Conservation (phyloP, 805 yeast species). For the Kazachstania taianensis region DNA sequence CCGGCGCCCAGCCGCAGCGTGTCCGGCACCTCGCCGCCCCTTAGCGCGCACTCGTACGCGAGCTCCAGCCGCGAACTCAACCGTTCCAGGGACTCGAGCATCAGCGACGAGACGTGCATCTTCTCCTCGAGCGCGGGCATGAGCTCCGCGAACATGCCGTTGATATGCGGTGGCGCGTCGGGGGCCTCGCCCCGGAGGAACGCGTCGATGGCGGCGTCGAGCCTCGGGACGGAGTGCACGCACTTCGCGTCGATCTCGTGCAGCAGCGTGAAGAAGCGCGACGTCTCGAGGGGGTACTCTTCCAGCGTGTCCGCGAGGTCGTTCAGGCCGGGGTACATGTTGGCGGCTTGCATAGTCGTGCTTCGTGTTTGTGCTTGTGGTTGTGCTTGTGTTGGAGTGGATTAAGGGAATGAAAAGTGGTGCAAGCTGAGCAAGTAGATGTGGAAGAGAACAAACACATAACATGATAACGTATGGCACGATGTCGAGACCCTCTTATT, state of each 20-base stretch:
- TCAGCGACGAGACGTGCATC: slow-evolving; percentile 92
- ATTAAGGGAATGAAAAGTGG: no score
- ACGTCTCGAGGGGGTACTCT: slow-evolving; percentile 75
- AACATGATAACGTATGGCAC: no score
- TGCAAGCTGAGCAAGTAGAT: no score
- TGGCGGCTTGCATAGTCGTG: slow-evolving; percentile 30
- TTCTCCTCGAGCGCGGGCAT: slow-evolving; percentile 93
- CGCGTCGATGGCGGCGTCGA: slow-evolving; percentile 33
- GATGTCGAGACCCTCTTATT: no score
- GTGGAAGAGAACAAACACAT: no score
- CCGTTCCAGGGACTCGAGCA: slow-evolving; percentile 63
- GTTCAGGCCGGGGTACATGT: slow-evolving; percentile 73
- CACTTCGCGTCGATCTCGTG: slow-evolving; percentile 95
- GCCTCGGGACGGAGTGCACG: slow-evolving; percentile 57
- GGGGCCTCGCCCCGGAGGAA: slow-evolving; percentile 10
- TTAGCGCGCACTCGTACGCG: slow-evolving; percentile 64
- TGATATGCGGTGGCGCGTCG: slow-evolving; percentile 25
- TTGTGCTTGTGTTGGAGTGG: not conserved
- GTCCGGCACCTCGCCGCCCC: slow-evolving; percentile 71
- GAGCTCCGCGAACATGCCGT: slow-evolving; percentile 45
- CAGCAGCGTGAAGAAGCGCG: slow-evolving; percentile 75
- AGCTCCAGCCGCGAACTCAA: slow-evolving; percentile 67
- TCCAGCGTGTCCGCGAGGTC: slow-evolving; percentile 87
- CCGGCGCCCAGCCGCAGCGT: slow-evolving; percentile 64
- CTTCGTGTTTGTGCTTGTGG: no score